These are phyloP conservation scores for Trebouxia sp. DNA, from an alignment of 139 green algal genomes.

Conservation along the genomic window DNA sequence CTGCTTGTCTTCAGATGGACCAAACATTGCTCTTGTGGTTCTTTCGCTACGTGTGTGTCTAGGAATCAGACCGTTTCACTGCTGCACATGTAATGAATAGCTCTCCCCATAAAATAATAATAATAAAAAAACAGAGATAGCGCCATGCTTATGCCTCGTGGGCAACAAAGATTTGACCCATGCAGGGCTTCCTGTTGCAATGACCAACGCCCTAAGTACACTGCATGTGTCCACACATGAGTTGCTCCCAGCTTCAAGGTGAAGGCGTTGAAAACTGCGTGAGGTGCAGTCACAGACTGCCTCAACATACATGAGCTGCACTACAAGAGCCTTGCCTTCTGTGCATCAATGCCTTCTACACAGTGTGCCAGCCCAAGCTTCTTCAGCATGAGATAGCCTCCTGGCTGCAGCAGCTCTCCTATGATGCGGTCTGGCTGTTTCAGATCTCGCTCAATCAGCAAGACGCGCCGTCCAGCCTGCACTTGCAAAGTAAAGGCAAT, in stretches of 20 bases:
- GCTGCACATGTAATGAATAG: too few relatives aligned
- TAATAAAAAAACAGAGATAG: too few relatives aligned
- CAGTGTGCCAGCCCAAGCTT: constrained; percentile 83
- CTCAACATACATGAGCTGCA: neutral
- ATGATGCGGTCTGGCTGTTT: constrained; percentile 96
- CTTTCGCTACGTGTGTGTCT: too few relatives aligned
- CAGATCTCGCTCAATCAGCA: constrained; percentile 93
- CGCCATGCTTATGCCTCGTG: too few relatives aligned
- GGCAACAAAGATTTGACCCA: too few relatives aligned
- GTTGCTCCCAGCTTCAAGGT: neutral
- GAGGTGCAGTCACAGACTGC: neutral
- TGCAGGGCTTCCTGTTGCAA: too few relatives aligned
- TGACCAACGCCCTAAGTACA: too few relatives aligned
- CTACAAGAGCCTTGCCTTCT: constrained; percentile 60
- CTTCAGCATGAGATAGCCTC: constrained; percentile 91
- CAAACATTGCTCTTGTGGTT: too few relatives aligned
- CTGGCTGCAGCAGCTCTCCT: constrained; percentile 98
- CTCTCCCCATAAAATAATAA: too few relatives aligned
- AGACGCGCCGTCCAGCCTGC: constrained; percentile 74
- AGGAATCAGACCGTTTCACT: too few relatives aligned
- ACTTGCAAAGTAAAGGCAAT: neutral
- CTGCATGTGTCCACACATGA: too few relatives aligned
- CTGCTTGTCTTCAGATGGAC: too few relatives aligned
- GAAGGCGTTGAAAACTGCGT: neutral
- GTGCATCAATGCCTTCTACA: constrained; percentile 86